Percentiles rank a stretch among this genome's conserved stretches.
Conservation (phyloP, 192 early-diverging fungal species). For the Spizellomyces sp. region DNA sequence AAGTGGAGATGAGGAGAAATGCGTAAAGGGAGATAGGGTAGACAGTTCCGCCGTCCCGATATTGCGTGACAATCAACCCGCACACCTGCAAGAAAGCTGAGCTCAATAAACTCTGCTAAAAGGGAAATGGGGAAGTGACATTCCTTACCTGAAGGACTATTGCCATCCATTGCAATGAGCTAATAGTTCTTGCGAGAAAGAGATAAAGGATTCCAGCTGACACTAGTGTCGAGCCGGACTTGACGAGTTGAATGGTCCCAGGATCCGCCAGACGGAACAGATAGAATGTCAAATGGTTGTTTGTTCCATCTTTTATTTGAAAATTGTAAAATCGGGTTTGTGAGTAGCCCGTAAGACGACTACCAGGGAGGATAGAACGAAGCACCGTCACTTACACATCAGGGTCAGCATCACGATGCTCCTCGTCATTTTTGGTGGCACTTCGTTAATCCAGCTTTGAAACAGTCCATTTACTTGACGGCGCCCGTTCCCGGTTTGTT, state of each 20-base stretch:
- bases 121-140: background rate
- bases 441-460: too few relatives aligned
- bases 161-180: conserved; percentile 5
- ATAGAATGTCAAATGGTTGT: conserved; percentile 7
- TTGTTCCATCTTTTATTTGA: background rate
- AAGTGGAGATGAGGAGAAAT: background rate
- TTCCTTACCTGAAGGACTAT: conserved; percentile 5
- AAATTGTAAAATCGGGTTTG: too few relatives aligned
- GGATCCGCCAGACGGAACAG: conserved; percentile 6
- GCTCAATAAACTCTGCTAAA: background rate
- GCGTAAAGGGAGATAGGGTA: background rate
- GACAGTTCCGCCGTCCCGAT: background rate
- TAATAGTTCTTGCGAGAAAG: background rate
- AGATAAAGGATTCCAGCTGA: background rate
- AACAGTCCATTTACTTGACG: too few relatives aligned
- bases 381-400: too few relatives aligned
- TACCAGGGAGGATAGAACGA: too few relatives aligned
- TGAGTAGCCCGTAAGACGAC: too few relatives aligned
- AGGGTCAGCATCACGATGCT: too few relatives aligned
- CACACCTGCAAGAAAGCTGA: background rate
- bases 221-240: conserved; percentile 11
- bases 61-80: conserved; percentile 1
- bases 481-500: too few relatives aligned
- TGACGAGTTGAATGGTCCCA: conserved; percentile 18
- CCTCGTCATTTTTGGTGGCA: too few relatives aligned